These are phyloP conservation scores for Phytophthora vignae DNA, from an alignment of 352 stramenopile species.

Conservation along the genomic window DNA sequence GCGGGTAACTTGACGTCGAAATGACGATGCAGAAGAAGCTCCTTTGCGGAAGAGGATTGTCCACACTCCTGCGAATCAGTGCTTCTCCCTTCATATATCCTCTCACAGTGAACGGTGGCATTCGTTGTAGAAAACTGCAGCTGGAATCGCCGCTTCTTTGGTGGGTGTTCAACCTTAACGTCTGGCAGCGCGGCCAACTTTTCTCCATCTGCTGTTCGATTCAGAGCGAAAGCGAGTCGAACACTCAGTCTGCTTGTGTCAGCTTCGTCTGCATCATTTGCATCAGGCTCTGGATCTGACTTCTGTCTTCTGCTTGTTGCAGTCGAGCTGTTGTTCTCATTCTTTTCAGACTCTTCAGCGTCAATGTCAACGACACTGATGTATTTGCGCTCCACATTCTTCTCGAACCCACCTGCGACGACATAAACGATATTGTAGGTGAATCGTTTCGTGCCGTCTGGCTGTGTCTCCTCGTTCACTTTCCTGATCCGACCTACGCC, in stretches of 20 bases:
- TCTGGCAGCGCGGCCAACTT: constrained; percentile 30
- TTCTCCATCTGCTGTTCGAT: constrained; percentile 32
- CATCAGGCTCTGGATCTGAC: constrained; percentile 16
- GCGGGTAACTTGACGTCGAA: constrained; percentile 58
- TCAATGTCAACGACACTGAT: constrained; percentile 71
- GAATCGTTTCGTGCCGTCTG: constrained; percentile 52
- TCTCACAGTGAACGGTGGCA: constrained; percentile 50
- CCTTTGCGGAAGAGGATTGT: constrained; percentile 22
- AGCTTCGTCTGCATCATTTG: constrained; percentile 10
- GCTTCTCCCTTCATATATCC: constrained; percentile 16
- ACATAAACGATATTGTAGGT: constrained; percentile 77
- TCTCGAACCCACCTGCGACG: constrained; percentile 76
- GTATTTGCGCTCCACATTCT: constrained; percentile 83
- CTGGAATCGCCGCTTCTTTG: constrained; percentile 40
- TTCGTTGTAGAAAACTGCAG: constrained; percentile 56
- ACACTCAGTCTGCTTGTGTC: constrained; percentile 29
- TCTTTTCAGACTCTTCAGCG: constrained; percentile 40
- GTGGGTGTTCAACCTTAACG: constrained; percentile 9
- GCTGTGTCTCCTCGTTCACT: constrained; percentile 53
- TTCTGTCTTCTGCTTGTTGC: constrained; percentile 21
- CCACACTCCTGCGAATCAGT: not conserved
- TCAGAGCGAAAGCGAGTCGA: constrained; percentile 37
- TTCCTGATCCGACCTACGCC: constrained; percentile 74
- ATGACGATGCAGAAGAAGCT: constrained; percentile 65
- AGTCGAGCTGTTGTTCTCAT: constrained; percentile 17